A percentile compares a stretch with the other conserved stretches of the same genome.
These are phyloP conservation scores for Chloropicon primus DNA, from an alignment of 139 green algal species.

Conservation along the genomic window DNA sequence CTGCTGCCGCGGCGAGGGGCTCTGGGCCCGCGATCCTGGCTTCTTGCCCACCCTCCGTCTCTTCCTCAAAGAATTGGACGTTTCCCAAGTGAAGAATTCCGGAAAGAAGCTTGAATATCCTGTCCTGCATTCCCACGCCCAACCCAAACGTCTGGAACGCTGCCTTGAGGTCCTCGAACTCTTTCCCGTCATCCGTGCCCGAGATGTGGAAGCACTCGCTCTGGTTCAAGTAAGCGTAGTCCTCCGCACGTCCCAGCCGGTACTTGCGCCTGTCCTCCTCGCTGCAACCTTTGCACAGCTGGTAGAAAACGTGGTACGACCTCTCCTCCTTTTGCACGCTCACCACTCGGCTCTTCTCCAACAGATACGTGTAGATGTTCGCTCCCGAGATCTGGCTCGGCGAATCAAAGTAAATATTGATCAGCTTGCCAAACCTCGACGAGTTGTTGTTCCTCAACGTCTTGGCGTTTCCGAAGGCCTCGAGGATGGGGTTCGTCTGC, in stretches of 20 bases:
- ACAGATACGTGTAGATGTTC: slow-evolving; percentile 21
- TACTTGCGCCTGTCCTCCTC: slow-evolving; percentile 32
- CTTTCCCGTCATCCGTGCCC: slow-evolving; percentile 4
- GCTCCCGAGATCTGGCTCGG: slow-evolving; percentile 13
- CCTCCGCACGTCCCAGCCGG: slow-evolving; percentile 27
- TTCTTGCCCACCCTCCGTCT: not conserved
- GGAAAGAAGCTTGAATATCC: slow-evolving; percentile 23
- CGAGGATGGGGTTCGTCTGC: slow-evolving; percentile 29
- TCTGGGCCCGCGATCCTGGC: slow-evolving; percentile 1
- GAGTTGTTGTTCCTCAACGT: slow-evolving; percentile 38
- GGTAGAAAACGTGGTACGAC: slow-evolving; percentile 26
- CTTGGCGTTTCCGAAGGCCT: slow-evolving; percentile 38
- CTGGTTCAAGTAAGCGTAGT: not conserved
- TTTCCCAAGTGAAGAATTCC: slow-evolving; percentile 34
- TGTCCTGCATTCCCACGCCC: slow-evolving; percentile 1
- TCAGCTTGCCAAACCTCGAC: slow-evolving; percentile 27
- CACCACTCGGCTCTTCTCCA: slow-evolving; percentile 59
- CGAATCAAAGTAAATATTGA: slow-evolving; percentile 61
- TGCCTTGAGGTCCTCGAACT: not conserved
- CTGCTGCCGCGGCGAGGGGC: not conserved
- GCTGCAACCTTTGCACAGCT: slow-evolving; percentile 18
- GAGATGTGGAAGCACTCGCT: not conserved
- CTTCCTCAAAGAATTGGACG: slow-evolving; percentile 6
- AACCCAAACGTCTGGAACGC: slow-evolving; percentile 11
- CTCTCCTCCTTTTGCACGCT: slow-evolving; percentile 20